A percentile compares a stretch with the other conserved stretches of the same genome.
phyloP scores from a whole-genome alignment of 2,329 filamentous ascomycete genomes.

The Talaromyces islandicus region DNA sequence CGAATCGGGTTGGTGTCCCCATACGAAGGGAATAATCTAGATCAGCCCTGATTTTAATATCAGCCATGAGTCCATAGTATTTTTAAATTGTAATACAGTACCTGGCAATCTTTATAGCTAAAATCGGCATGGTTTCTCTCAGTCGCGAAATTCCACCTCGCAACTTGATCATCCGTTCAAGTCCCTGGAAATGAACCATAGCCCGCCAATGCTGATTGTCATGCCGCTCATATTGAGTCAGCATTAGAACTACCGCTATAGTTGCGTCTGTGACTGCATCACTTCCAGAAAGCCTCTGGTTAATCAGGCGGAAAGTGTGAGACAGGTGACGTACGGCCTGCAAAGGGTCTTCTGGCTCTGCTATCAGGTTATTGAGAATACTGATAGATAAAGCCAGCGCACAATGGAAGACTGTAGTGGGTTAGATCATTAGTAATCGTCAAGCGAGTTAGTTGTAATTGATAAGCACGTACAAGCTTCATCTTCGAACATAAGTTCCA shows the following conservation, averaged over 20 bases:
- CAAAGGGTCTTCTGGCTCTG: not conserved
- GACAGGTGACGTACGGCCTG: conserved; percentile 7
- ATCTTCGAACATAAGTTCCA: conserved; percentile 6
- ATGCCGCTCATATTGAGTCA: conserved; percentile 11
- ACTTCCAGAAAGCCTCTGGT: conserved; percentile 6
- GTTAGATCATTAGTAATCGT: not conserved
- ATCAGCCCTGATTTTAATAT: conserved; percentile 1
- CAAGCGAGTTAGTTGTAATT: not conserved
- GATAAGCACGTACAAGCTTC: conserved; percentile 6
- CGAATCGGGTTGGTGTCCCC: conserved; percentile 8
- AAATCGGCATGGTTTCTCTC: not conserved
- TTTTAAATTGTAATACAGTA: not conserved
- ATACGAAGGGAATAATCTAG: conserved; percentile 10
- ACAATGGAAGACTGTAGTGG: conserved; percentile 7
- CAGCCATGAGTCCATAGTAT: not conserved
- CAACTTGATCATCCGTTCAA: conserved; percentile 5
- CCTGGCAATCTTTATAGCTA: conserved; percentile 9
- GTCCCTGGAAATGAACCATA: conserved; percentile 8
- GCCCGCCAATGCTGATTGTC: conserved; percentile 3
- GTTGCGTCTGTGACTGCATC: not conserved
- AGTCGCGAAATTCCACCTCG: conserved; percentile 4
- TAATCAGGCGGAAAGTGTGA: conserved; percentile 7
- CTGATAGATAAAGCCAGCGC: conserved; percentile 6
- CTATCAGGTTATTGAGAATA: not conserved
- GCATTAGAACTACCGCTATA: conserved; percentile 10